A percentile compares a stretch with the other conserved stretches of the same genome.
Conservation (phyloP, 257 asterid species). For the Leptodermis oblonga region DNA sequence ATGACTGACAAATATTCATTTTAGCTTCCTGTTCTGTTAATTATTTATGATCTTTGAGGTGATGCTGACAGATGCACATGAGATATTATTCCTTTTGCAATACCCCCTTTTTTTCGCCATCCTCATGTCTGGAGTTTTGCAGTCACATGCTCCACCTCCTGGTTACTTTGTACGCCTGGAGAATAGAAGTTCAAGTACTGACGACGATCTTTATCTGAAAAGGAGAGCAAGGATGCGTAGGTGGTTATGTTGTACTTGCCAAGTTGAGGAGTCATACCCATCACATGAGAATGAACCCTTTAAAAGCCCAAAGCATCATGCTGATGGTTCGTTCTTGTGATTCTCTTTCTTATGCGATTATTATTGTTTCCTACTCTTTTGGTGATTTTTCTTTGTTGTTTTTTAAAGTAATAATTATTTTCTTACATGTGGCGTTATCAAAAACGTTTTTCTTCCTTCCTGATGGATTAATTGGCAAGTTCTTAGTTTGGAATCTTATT, state of each 20-base stretch:
- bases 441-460: not conserved
- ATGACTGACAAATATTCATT: not conserved
- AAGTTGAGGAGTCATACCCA: constrained; percentile 62
- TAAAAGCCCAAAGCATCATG: constrained; percentile 57
- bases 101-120: not conserved
- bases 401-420: not conserved
- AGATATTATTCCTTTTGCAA: not conserved
- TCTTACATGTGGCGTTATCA: not conserved
- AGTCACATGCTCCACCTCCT: constrained; percentile 74
- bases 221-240: constrained; percentile 76
- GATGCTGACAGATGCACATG: not conserved
- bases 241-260: constrained; percentile 82
- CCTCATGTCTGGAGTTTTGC: constrained; percentile 12
- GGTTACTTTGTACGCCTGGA: constrained; percentile 58
- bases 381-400: not conserved
- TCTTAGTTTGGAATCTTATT: not conserved
- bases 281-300: constrained; percentile 61
- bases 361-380: constrained; percentile 9
- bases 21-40: not conserved
- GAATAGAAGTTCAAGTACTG: constrained; percentile 41
- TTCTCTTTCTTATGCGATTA: constrained; percentile 8
- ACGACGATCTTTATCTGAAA: constrained; percentile 48
- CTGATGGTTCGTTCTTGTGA: constrained; percentile 46
- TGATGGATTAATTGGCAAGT: not conserved
- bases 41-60: not conserved